These are phyloP conservation scores for Clitopilus hobsonii DNA, from an alignment of 768 basidiomycete genomes.

Conservation along the genomic window DNA sequence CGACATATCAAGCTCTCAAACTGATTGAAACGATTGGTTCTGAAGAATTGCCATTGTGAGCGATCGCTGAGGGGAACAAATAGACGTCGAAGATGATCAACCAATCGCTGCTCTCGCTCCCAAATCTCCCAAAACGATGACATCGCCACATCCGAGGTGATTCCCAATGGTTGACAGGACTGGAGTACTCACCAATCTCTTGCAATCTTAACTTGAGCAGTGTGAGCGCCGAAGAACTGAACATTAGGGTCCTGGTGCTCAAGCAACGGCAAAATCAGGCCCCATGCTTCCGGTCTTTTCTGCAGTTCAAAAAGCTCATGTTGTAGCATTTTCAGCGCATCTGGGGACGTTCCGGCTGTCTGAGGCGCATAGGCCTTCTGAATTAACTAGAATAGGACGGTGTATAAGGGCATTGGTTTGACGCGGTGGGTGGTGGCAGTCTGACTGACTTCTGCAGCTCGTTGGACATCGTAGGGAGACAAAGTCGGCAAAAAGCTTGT, in stretches of 20 bases:
- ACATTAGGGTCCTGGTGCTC: conserved; percentile 73
- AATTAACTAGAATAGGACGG: conserved; percentile 46
- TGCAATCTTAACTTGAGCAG: conserved; percentile 88
- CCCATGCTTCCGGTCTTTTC: conserved; percentile 78
- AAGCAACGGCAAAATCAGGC: conserved; percentile 73
- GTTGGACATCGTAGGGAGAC: conserved; percentile 46
- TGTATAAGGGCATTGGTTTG: conserved; percentile 1
- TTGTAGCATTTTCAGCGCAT: conserved; percentile 59
- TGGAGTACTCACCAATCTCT: conserved; percentile 73
- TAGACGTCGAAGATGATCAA: background rate
- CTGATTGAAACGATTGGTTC: background rate
- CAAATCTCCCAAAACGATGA: conserved; percentile 1
- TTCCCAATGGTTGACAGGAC: background rate
- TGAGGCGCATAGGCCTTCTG: conserved; percentile 60
- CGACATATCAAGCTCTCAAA: background rate
- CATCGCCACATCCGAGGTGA: conserved; percentile 5
- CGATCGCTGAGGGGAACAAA: background rate
- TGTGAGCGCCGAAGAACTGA: conserved; percentile 94
- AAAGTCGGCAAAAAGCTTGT: conserved; percentile 49
- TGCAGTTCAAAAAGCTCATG: conserved; percentile 75
- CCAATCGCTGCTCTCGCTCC: background rate
- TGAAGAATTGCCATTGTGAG: background rate
- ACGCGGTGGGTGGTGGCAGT: conserved; percentile 15
- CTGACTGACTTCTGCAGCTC: conserved; percentile 53
- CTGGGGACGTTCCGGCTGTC: conserved; percentile 42